Evolutionary conservation across 1,284 basidiomycete genomes (phyloP).

Genomic region (Hemileia vastatrix): DNA sequence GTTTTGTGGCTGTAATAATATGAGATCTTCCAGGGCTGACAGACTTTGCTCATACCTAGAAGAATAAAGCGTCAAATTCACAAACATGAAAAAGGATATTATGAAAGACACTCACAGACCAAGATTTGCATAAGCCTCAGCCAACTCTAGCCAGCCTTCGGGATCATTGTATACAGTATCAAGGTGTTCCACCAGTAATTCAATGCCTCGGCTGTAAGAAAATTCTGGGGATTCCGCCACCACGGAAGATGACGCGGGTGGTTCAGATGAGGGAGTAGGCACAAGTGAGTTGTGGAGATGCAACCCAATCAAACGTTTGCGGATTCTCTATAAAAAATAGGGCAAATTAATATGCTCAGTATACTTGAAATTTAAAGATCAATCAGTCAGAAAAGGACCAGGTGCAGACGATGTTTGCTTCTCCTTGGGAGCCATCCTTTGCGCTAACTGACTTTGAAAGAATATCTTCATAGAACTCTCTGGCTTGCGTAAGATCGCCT

Average conservation of each 20-base stretch:
- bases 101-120: conserved; percentile 55
- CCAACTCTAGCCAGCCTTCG: conserved; percentile 87
- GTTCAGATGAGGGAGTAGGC: conserved; percentile 51
- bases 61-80: not conserved
- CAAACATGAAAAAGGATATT: not conserved
- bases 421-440: conserved; percentile 47
- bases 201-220: conserved; percentile 53
- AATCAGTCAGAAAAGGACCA: not conserved
- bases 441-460: conserved; percentile 49
- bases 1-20: conserved; percentile 73
- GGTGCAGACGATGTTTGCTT: conserved; percentile 62
- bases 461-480: conserved; percentile 60
- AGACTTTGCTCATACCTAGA: conserved; percentile 56
- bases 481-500: conserved; percentile 48
- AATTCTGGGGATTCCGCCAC: conserved; percentile 15
- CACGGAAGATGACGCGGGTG: conserved; percentile 38
- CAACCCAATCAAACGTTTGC: conserved; percentile 73
- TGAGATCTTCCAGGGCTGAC: conserved; percentile 66
- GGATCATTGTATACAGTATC: conserved; percentile 89
- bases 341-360: conserved; percentile 2
- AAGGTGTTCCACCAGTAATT: conserved; percentile 66
- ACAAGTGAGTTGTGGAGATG: conserved; percentile 33
- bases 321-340: conserved; percentile 53
- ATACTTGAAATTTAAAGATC: not conserved
- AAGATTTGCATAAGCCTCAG: conserved; percentile 70